Conservation (phyloP, 169 alveolate genomes). For the Cystoisospora suis region DNA sequence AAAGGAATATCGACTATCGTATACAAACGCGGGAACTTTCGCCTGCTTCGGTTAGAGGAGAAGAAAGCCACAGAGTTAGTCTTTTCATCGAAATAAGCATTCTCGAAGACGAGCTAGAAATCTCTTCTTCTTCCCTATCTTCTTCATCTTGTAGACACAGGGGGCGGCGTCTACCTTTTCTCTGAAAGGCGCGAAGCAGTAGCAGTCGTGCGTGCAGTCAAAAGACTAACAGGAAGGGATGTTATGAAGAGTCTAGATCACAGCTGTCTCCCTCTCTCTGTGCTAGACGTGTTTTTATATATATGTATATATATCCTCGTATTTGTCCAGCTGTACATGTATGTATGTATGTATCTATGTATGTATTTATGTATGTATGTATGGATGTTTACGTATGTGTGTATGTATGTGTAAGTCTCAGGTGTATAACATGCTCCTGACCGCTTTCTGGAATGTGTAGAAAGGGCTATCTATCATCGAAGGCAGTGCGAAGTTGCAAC, state of each 20-base stretch:
- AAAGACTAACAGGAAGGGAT: background rate
- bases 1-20: background rate
- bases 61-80: background rate
- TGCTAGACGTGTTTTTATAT: background rate
- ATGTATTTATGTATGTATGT: conserved; percentile 19
- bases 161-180: too few relatives aligned
- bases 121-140: too few relatives aligned
- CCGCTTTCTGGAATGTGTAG: too few relatives aligned
- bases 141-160: too few relatives aligned
- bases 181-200: background rate
- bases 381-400: background rate
- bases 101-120: too few relatives aligned
- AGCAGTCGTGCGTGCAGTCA: background rate
- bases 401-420: background rate
- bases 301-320: background rate
- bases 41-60: background rate
- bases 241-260: background rate
- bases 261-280: background rate
- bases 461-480: too few relatives aligned
- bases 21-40: background rate
- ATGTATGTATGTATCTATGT: background rate
- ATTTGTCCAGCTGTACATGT: background rate
- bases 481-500: too few relatives aligned
- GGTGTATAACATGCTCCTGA: too few relatives aligned
- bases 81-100: too few relatives aligned